Evolutionary conservation across 495 filamentous ascomycete genomes (phyloP), one percentile per base, ranked within the genome.

Genomic region (Penicillium salamii): DNA sequence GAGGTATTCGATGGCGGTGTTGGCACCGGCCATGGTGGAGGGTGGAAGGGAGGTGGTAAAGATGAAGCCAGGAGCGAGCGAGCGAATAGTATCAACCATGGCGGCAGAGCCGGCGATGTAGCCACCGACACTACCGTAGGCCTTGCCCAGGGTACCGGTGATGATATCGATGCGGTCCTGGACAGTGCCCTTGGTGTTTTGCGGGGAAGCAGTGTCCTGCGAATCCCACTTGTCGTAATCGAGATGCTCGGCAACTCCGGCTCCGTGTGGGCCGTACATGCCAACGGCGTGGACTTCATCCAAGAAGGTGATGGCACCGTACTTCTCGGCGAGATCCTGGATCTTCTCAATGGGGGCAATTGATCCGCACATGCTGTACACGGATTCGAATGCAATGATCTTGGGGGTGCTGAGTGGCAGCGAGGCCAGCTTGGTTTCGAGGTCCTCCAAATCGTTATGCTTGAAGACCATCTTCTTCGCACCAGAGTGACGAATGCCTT

Each of bases 211-310:
- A 11, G 89, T 86, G 48, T 73, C 72, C 50, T 69, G 70, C 20
- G 74, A 75, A 6, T 68, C 71, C 53, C 79, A 76, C 11, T 65
- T 50, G 57, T 96, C 89, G 61, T 88, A 98, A 66, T 98, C 92
- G 20, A 98, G 81, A 67, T 98, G 93, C 69, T 98, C 93, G 12
- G 93, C 93, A 46, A 98, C 95, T 65, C 93, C 93, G 39, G 91
- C 93, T 54, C 93, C 93, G 58, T 92, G 84, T 62, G 93, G 90
- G 60, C 93, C 93, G 63, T 98, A 98, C 93, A 98, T 98, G 53
- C 93, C 93, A 18, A 98, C 93, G 28, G 93, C 93, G 69, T 98
- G 93, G 40, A 98, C 93, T 78, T 98, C 93, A 63, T 98, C 93
- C 65, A 96, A 73, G 70, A 98, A 97, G 57, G 93, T 98, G 55